phyloP scores from a whole-genome alignment of 352 stramenopile genomes.

The Detonula confervacea region DNA sequence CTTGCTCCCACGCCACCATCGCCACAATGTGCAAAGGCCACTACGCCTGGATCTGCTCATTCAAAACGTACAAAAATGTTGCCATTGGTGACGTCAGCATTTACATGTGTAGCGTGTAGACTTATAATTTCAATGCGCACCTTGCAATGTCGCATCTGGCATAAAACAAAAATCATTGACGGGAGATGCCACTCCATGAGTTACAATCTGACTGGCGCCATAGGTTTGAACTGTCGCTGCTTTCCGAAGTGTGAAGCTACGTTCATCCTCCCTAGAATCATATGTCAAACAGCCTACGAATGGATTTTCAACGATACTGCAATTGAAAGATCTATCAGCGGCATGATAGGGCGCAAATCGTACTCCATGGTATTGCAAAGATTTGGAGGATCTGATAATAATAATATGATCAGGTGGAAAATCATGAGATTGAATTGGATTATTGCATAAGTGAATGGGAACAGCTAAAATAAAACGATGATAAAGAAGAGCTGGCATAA shows the following conservation, averaged over 20 bases:
- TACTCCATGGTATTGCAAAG: conserved; percentile 24
- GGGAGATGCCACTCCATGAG: background rate
- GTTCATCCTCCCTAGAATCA: conserved; percentile 21
- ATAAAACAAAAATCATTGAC: conserved; percentile 54
- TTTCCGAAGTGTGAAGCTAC: conserved; percentile 23
- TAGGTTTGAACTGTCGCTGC: background rate
- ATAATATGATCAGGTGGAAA: background rate
- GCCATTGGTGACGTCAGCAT: no score
- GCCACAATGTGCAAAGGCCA: conserved; percentile 40
- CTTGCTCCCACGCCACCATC: conserved; percentile 7
- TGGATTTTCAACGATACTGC: background rate
- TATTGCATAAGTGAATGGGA: no score
- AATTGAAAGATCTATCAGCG: background rate
- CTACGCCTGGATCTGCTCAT: conserved; percentile 8
- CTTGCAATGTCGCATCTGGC: conserved; percentile 7
- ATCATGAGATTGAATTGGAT: no score
- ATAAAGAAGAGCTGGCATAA: no score
- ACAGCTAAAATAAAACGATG: no score
- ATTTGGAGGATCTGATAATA: background rate
- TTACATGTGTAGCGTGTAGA: no score
- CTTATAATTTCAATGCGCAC: no score
- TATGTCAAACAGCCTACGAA: conserved; percentile 16
- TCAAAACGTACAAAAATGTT: background rate
- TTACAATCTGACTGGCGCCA: background rate
- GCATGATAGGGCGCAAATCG: conserved; percentile 17